These are phyloP conservation scores for Penicillium olsonii DNA, from an alignment of 2,329 filamentous ascomycete species.

Conservation along the genomic window DNA sequence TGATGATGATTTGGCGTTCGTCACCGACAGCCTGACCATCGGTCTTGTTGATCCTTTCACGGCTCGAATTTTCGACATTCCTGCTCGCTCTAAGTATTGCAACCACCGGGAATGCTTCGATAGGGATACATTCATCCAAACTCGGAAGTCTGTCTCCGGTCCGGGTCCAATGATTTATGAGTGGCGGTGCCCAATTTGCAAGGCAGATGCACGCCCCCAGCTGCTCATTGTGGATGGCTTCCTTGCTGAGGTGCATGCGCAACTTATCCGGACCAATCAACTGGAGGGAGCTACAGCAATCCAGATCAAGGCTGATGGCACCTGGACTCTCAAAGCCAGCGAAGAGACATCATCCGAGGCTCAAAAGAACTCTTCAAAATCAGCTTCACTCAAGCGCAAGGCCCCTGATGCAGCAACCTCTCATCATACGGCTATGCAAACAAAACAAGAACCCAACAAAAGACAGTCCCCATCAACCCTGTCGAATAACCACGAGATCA, in stretches of 20 bases:
- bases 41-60: slow-evolving; percentile 70
- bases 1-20: slow-evolving; percentile 65
- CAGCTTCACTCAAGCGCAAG: slow-evolving; percentile 14
- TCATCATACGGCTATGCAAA: background rate
- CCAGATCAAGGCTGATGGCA: slow-evolving; percentile 63
- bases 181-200: slow-evolving; percentile 88
- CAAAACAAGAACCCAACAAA: background rate
- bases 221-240: slow-evolving; percentile 74
- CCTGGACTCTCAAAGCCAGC: slow-evolving; percentile 60
- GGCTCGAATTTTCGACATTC: slow-evolving; percentile 64
- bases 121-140: slow-evolving; percentile 75
- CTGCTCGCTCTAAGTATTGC: slow-evolving; percentile 71
- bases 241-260: slow-evolving; percentile 61
- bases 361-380: background rate
- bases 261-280: slow-evolving; percentile 53
- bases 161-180: slow-evolving; percentile 50
- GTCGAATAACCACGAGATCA: background rate
- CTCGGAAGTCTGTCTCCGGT: slow-evolving; percentile 53
- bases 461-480: background rate
- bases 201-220: slow-evolving; percentile 71
- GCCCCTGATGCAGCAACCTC: background rate
- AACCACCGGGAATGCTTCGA: slow-evolving; percentile 88
- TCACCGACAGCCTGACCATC: slow-evolving; percentile 60
- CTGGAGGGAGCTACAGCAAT: slow-evolving; percentile 61
- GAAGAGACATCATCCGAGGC: slow-evolving; percentile 16